phyloP scores from a whole-genome alignment of 345 rosid genomes.

The Capsella bursapastoris region DNA sequence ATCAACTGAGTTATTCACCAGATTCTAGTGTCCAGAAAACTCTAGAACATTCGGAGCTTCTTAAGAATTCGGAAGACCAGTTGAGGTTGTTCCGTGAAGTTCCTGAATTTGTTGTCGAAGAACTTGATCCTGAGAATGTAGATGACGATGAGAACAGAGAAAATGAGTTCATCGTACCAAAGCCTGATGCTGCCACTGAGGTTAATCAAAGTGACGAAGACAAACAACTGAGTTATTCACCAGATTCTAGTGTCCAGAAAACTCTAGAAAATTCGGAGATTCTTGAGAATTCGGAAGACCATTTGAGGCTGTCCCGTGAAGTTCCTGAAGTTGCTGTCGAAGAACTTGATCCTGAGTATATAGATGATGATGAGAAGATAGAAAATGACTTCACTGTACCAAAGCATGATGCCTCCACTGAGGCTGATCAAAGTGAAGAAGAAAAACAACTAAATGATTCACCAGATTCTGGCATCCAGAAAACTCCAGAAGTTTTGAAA shows the following conservation, averaged over 20 bases:
- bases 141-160: conserved; percentile 40
- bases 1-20: conserved; percentile 23
- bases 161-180: conserved; percentile 14
- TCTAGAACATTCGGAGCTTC: conserved; percentile 42
- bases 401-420: not conserved
- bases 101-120: conserved; percentile 70
- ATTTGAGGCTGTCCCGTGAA: conserved; percentile 57
- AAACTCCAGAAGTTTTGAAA: not conserved
- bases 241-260: conserved; percentile 12
- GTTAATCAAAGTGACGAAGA: conserved; percentile 19
- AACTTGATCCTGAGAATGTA: conserved; percentile 47
- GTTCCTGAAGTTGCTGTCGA: conserved; percentile 70
- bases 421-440: conserved; percentile 21
- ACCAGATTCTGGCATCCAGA: conserved; percentile 16
- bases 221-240: conserved; percentile 23
- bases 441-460: conserved; percentile 22
- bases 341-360: conserved; percentile 49
- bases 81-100: conserved; percentile 58
- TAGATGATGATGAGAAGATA: conserved; percentile 40
- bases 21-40: conserved; percentile 4
- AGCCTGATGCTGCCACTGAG: not conserved
- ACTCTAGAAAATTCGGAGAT: conserved; percentile 28
- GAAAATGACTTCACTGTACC: conserved; percentile 15
- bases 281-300: conserved; percentile 65
- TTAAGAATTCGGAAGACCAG: conserved; percentile 62